phyloP scores from a whole-genome alignment of 805 yeast genomes.

The Nakazawaea sp. region DNA sequence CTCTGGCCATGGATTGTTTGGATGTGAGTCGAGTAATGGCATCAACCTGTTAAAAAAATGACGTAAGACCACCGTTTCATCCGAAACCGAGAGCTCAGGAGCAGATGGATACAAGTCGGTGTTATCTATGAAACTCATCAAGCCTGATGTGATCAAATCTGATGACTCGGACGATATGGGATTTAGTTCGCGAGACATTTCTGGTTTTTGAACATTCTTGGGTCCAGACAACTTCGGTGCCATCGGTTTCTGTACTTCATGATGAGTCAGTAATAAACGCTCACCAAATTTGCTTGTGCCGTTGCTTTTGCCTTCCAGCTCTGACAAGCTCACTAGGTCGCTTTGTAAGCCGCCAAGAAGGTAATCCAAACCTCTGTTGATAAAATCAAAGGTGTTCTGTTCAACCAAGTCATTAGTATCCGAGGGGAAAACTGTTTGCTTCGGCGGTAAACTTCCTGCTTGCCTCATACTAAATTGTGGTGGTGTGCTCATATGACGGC shows the following conservation, averaged over 20 bases:
- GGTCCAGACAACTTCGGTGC: no score
- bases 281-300: not conserved
- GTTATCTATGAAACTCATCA: constrained; percentile 15
- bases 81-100: constrained; percentile 26
- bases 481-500: not conserved
- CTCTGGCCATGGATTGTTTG: constrained; percentile 57
- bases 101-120: constrained; percentile 12
- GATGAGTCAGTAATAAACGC: no score
- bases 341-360: constrained; percentile 4
- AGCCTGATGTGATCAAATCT: not conserved
- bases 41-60: constrained; percentile 49
- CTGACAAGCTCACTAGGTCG: not conserved
- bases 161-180: not conserved
- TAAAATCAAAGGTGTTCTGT: constrained; percentile 5
- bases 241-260: no score
- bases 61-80: constrained; percentile 47
- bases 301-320: not conserved
- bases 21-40: constrained; percentile 52
- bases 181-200: not conserved
- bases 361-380: constrained; percentile 7
- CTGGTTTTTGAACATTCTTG: no score
- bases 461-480: not conserved
- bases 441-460: not conserved
- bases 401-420: not conserved
- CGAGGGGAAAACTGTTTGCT: not conserved